Percentiles rank a stretch among this genome's conserved stretches.
Evolutionary conservation across 495 filamentous ascomycete species (phyloP).

Genomic region (Penicillium nucicola): DNA sequence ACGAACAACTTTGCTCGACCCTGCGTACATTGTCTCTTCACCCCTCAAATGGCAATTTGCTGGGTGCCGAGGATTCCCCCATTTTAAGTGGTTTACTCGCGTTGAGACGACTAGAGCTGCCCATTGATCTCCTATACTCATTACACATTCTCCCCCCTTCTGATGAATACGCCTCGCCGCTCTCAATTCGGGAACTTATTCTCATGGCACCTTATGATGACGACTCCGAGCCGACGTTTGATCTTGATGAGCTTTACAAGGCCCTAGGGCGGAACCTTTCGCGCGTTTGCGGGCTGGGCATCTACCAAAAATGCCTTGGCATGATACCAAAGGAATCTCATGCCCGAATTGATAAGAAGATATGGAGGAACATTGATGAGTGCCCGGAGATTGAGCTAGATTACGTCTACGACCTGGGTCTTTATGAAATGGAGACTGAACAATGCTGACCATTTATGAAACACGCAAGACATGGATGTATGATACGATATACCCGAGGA

Average conservation of each 20-base stretch:
- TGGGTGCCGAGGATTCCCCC: neutral
- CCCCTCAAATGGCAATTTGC: neutral
- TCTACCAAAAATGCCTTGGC: neutral
- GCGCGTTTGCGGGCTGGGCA: slow-evolving; percentile 1
- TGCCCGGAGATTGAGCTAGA: slow-evolving; percentile 8
- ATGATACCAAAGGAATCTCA: neutral
- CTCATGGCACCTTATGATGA: neutral
- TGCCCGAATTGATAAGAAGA: slow-evolving; percentile 1
- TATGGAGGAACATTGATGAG: slow-evolving; percentile 9
- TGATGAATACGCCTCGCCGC: neutral
- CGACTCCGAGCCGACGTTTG: neutral
- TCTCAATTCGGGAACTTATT: slow-evolving; percentile 1
- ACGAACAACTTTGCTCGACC: slow-evolving; percentile 3
- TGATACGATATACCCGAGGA: too few relatives aligned
- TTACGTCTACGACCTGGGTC: slow-evolving; percentile 3
- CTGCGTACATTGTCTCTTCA: neutral
- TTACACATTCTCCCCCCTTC: neutral
- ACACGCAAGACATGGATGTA: too few relatives aligned
- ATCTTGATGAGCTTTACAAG: neutral
- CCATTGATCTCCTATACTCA: neutral
- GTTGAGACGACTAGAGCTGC: slow-evolving; percentile 2
- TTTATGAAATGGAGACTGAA: neutral
- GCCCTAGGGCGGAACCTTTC: neutral
- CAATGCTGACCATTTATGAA: neutral
- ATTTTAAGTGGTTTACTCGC: neutral